phyloP scores from a whole-genome alignment of 2,329 filamentous ascomycete species.

The Ophiocordyceps camponoti-floridani region DNA sequence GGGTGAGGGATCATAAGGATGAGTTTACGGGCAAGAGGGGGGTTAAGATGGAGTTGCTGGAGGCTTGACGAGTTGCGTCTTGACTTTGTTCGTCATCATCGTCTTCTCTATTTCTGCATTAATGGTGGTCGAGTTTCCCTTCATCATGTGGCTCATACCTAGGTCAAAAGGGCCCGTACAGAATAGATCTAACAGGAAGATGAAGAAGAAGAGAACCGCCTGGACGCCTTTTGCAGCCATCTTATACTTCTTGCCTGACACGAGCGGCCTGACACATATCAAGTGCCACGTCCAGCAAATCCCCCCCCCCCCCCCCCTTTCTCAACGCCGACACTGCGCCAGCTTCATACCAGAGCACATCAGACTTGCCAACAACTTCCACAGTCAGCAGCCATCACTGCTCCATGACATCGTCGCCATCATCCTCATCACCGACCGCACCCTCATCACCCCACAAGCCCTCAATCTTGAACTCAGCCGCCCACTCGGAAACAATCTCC shows the following conservation, averaged over 20 bases:
- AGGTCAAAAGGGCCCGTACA: background rate
- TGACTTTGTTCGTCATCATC: background rate
- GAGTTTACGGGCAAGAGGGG: slow-evolving; percentile 91
- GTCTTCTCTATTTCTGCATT: background rate
- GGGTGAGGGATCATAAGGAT: slow-evolving; percentile 84
- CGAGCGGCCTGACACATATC: too few species aligned
- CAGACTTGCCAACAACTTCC: too few species aligned
- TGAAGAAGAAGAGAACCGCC: background rate
- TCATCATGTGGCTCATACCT: background rate
- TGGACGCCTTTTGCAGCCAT: slow-evolving; percentile 1
- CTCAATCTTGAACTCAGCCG: slow-evolving; percentile 86
- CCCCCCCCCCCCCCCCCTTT: too few species aligned
- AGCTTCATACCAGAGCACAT: too few species aligned
- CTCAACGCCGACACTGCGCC: too few species aligned
- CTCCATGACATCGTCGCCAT: slow-evolving; percentile 29
- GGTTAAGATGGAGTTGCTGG: slow-evolving; percentile 55
- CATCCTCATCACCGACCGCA: slow-evolving; percentile 6
- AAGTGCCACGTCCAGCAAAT: too few species aligned
- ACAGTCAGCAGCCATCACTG: slow-evolving; percentile 12
- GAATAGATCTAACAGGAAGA: too few species aligned
- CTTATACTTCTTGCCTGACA: too few species aligned
- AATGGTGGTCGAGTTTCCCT: too few species aligned
- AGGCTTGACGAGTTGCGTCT: slow-evolving; percentile 3
- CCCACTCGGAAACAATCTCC: slow-evolving; percentile 82
- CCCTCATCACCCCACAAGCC: slow-evolving; percentile 57